Conservation (phyloP, 2,329 filamentous ascomycete species). For the Paraconiothyrium brasiliense region DNA sequence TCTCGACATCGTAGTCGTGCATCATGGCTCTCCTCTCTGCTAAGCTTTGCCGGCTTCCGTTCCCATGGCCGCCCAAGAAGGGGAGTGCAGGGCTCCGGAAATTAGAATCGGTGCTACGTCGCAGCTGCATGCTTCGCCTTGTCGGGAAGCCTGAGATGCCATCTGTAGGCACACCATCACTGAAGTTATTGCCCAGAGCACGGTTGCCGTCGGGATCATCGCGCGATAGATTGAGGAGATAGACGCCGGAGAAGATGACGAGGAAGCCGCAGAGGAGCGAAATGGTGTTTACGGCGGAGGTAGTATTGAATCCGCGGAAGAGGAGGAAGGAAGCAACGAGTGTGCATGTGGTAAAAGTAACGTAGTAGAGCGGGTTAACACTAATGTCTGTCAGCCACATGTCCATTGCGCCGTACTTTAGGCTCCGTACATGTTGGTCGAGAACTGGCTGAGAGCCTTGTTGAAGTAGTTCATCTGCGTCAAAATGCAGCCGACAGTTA, state of each 20-base stretch:
- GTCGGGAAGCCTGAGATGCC: conserved; percentile 90
- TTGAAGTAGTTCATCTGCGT: conserved; percentile 99
- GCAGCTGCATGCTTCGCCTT: conserved; percentile 89
- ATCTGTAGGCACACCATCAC: conserved; percentile 88
- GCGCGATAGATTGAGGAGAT: conserved; percentile 94
- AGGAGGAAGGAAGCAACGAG: conserved; percentile 95
- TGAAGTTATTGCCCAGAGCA: conserved; percentile 61
- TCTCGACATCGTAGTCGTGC: conserved; percentile 86
- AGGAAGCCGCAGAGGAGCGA: conserved; percentile 93
- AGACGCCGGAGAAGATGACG: conserved; percentile 93
- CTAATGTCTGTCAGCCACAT: conserved; percentile 57
- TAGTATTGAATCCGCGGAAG: conserved; percentile 95
- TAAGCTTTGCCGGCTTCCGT: conserved; percentile 27
- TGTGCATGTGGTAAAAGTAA: conserved; percentile 95
- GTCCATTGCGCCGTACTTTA: neutral
- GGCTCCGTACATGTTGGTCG: conserved; percentile 85
- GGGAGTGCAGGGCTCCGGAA: conserved; percentile 60
- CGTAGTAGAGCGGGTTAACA: conserved; percentile 96
- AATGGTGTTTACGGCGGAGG: conserved; percentile 88
- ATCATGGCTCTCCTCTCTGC: conserved; percentile 84
- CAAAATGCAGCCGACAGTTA: conserved; percentile 90
- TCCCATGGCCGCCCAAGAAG: conserved; percentile 61
- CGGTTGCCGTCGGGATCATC: conserved; percentile 84
- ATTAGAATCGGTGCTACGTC: conserved; percentile 68
- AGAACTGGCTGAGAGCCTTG: conserved; percentile 96